Evolutionary conservation across 2,329 filamentous ascomycete genomes (phyloP), one percentile per base, ranked within the genome.

Genomic region (Clathrospora elynae): DNA sequence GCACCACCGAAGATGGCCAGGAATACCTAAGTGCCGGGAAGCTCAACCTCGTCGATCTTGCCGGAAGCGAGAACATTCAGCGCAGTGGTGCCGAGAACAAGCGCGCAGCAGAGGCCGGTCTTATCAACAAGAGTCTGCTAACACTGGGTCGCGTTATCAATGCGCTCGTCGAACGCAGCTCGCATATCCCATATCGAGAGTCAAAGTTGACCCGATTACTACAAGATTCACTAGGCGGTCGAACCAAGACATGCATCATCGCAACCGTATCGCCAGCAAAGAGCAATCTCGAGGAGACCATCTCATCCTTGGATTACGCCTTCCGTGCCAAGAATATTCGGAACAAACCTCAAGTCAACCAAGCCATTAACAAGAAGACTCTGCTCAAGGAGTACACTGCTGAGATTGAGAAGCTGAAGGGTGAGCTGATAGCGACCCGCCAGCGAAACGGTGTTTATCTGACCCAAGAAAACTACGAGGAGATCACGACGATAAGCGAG

Each of bases 191-290:
- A 1, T 87, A 87, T 70, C 80, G 93, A 60, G 95, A 99, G 72
- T 99, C 93, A 2, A 99, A 99, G 70, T 82, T 99, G 61, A 99
- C 93, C 2, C 84, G 93, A 13, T 76, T 99, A 3, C 77, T 99
- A 13, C 95, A 99, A 83, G 95, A 99, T 67, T 99, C 95, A 0
- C 81, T 99, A 0, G 93, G 93, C 49, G 93, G 93, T 3, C 84
- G 87, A 37, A 99, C 95, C 1, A 99, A 99, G 68, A 99, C 93
- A 0, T 99, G 93, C 75, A 99, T 99, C 55, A 97, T 99, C 62
- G 93, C 93, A 5, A 99, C 93, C 0, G 81, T 99, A 26, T 97
- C 93, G 2, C 91, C 93, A 1, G 90, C 91, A 6, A 95, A 93
- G 71, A 91, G 86, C 71, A 99, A 97, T 59, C 77, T 99, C 1